Evolutionary conservation across 1,139 yeast species (phyloP).

Genomic region (Yamadazyma triangularis): DNA sequence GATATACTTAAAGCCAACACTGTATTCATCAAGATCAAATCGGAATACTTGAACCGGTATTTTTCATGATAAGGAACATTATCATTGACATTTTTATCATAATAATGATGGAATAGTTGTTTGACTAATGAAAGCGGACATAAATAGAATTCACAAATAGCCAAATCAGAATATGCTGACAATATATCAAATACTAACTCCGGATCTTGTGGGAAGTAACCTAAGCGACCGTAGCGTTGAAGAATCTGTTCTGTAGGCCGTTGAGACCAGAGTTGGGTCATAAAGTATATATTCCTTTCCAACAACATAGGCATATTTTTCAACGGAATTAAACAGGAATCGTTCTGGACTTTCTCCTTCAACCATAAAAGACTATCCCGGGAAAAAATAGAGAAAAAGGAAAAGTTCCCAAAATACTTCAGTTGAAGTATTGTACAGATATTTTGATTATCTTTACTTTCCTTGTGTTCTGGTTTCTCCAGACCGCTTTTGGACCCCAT

Average conservation of each 20-base stretch:
- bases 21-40: slow-evolving; percentile 28
- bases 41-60: slow-evolving; percentile 20
- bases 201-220: slow-evolving; percentile 26
- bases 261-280: slow-evolving; percentile 26
- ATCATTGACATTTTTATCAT: slow-evolving; percentile 4
- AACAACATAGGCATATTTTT: slow-evolving; percentile 27
- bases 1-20: slow-evolving; percentile 21
- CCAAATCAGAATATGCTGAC: slow-evolving; percentile 17
- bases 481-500: neutral
- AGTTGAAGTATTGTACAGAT: neutral
- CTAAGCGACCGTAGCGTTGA: slow-evolving; percentile 15
- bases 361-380: slow-evolving; percentile 31
- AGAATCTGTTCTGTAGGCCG: slow-evolving; percentile 23
- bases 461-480: neutral
- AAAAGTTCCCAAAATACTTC: slow-evolving; percentile 30
- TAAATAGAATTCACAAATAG: slow-evolving; percentile 10
- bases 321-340: slow-evolving; percentile 25
- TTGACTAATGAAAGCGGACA: slow-evolving; percentile 14
- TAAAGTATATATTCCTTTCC: slow-evolving; percentile 16
- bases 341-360: slow-evolving; percentile 21
- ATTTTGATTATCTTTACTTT: neutral
- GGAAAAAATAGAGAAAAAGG: slow-evolving; percentile 32
- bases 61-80: slow-evolving; percentile 2
- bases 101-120: slow-evolving; percentile 20
- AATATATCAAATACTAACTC: slow-evolving; percentile 22